Conservation (phyloP, 225 moss, liverwort and hornwort genomes). For the Neckera pumila region DNA sequence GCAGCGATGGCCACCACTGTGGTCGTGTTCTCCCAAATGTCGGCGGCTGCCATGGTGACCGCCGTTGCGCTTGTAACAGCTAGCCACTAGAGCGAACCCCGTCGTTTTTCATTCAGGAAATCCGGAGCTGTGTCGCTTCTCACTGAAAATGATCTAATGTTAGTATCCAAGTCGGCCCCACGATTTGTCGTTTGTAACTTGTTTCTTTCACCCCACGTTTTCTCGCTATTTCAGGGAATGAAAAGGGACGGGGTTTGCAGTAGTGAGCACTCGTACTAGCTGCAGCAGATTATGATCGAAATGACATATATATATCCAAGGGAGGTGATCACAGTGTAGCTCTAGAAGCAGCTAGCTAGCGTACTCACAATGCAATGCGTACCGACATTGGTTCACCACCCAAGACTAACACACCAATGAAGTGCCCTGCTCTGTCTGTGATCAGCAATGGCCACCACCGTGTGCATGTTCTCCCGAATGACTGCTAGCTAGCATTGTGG, state of each 20-base stretch:
- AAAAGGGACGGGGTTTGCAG: no score
- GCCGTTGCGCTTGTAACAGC: neutral
- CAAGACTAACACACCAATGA: neutral
- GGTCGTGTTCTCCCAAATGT: neutral
- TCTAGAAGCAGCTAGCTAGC: neutral
- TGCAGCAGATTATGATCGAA: neutral
- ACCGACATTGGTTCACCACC: neutral
- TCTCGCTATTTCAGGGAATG: no score
- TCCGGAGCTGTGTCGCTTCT: no score
- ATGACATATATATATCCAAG: neutral
- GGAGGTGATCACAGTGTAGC: neutral
- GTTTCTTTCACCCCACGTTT: no score
- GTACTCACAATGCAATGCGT: neutral
- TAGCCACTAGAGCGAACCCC: no score
- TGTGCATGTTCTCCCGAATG: neutral
- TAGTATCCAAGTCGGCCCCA: no score
- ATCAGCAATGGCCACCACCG: neutral
- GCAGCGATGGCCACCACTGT: constrained; percentile 10
- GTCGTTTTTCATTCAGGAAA: no score
- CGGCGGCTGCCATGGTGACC: neutral
- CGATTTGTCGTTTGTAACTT: no score
- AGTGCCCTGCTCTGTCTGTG: neutral
- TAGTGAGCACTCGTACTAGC: neutral
- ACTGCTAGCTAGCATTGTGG: neutral
- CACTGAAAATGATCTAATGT: no score